Conservation (phyloP, 2,329 filamentous ascomycete genomes). For the Biscogniauxia marginata region DNA sequence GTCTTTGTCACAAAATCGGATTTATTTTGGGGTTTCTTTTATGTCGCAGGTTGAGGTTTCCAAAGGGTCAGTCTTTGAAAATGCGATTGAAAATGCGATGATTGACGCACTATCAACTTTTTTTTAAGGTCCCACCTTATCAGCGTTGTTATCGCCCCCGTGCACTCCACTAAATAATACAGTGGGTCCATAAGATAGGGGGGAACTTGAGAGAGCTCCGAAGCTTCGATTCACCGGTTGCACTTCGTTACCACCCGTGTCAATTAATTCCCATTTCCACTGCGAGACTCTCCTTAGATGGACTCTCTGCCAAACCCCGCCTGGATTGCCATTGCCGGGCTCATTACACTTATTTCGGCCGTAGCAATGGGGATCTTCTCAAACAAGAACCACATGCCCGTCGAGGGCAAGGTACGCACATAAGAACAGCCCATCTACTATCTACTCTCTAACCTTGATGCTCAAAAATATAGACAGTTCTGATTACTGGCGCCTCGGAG, state of each 20-base stretch:
- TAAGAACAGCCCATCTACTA: background rate
- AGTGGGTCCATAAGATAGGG: background rate
- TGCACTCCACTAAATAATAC: too few species aligned
- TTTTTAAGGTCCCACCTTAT: constrained; percentile 14
- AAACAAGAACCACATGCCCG: constrained; percentile 73
- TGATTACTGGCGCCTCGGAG: constrained; percentile 89
- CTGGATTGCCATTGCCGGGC: constrained; percentile 25
- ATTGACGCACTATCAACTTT: constrained; percentile 13
- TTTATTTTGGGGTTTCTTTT: background rate
- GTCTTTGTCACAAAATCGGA: too few species aligned
- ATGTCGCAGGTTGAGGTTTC: background rate
- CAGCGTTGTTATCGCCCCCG: constrained; percentile 8
- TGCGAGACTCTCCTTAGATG: constrained; percentile 14
- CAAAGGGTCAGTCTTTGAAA: background rate
- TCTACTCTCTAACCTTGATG: background rate
- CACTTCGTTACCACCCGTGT: background rate
- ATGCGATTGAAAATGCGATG: background rate
- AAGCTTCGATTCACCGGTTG: background rate
- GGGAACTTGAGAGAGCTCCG: background rate
- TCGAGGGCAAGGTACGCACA: constrained; percentile 72
- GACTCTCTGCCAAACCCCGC: constrained; percentile 10
- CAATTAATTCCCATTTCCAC: background rate
- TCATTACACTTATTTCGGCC: constrained; percentile 36
- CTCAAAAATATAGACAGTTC: constrained; percentile 62
- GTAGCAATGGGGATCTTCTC: constrained; percentile 66